Base-by-base conservation (phyloP, 2,329 filamentous ascomycete species). In the Pseudogymnoascus sp. region DNA sequence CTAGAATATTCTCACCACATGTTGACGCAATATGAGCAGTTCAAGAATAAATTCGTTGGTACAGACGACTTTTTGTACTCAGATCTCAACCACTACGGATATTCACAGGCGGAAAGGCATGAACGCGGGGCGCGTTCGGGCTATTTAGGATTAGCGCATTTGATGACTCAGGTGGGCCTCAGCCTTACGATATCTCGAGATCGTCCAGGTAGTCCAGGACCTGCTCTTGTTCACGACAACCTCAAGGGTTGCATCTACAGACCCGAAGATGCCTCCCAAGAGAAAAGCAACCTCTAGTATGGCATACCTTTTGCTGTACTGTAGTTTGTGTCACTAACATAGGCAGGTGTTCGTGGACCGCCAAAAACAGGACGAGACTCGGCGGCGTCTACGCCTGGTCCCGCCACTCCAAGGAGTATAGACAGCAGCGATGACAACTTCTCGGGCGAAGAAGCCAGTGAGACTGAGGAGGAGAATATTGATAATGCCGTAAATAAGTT, bases 221-320 rank as follows among this genome's bases (percentile, higher is more conserved):
- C 10, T 8, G 3, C 17, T 61, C 59, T 61, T 61, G 59, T n/a
- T 38, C 36, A 62, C 35, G 13, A 62, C 36, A 44, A 62, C 36
- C 42, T 62, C 42, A 53, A 15, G 28, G 36, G 36, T 62, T 53
- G 36, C 36, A 62, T 47, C 61, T 62, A 62, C 61, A 61, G 33
- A 61, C 13, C n/a, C 35, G 38, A 73, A 68, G 64, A 91, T 91
- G 88, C 83, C 88, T 67, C 79, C 82, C 17, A 91, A 91, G 78
- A 83, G 88, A 72, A 91, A 91, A 78, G 87, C 87, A 65, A 71
- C 78, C 68, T 77, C 79, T 62, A 79, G 79, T 81, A 78, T 75
- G 75, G 64, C 68, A 68, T 68, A 69, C 67, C 63, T 19, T 64
- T 67, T 70, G 67, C 68, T 71, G 61, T 65, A 68, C 57, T 60